Evolutionary conservation across 495 filamentous ascomycete genomes (phyloP), one percentile per base, ranked within the genome.

Genomic region (Endocarpon pusillum): DNA sequence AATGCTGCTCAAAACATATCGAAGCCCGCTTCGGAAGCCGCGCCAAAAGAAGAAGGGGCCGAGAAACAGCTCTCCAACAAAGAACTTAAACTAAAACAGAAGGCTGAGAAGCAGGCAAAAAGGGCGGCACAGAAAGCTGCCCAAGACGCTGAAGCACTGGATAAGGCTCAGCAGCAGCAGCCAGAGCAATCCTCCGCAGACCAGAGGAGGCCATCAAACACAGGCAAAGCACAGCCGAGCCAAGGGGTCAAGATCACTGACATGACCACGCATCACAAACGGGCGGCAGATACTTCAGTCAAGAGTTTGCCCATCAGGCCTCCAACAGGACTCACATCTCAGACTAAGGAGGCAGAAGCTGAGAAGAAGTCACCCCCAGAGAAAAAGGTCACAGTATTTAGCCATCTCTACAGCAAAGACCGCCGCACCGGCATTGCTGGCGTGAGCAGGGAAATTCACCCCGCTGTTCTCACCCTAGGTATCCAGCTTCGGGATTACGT

Each of bases 401-500:
- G 81, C 33, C 85, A 94, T 52, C 54, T 94, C 10, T 78, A 89
- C 44, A 81, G 81, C 38, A 68, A 80, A 23, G 71, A 65, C 17
- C 54, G 78, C 42, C 64, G 75, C 37, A 78, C 78, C 34, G 73
- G 71, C 4, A 59, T 85, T 19, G 73, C 74, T 1, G 79, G 78
- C 16, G 81, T 78, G 9, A 67, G 73, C 20, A 89, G 87, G 48
- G 86, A 94, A 45, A 78, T 97, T 14, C 85, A 97, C 48, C 84
- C 85, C 2, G 74, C 83, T 1, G 75, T 96, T 6, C 55, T 93
- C 37, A 73, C 81, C 1, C 57, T 94, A 16, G 89, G 87, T 1
- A 66, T 94, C 44, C 82, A 96, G 54, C 82, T 94, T 65, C 77
- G 79, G 42, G 79, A 75, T 35, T 94, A 93, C 56, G 67, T 73